phyloP scores from a whole-genome alignment of 768 basidiomycete species.

The Lentinus brumalis region DNA sequence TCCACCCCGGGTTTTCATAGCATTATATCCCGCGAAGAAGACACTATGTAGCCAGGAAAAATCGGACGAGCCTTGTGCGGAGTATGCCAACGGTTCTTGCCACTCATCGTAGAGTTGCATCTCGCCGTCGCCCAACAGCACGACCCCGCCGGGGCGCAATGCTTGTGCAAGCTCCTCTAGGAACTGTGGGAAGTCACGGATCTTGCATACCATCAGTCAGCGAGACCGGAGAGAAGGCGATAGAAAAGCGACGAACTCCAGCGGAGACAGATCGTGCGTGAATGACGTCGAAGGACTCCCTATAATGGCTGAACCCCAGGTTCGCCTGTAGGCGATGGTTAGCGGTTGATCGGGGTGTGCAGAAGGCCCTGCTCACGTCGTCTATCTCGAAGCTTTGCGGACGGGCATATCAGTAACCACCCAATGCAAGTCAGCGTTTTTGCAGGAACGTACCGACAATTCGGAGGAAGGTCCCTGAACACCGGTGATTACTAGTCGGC shows the following conservation, averaged over 20 bases:
- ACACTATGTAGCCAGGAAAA: conserved; percentile 32
- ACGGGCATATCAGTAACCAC: neutral
- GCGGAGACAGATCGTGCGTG: conserved; percentile 33
- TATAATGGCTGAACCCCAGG: conserved; percentile 37
- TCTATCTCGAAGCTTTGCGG: conserved; percentile 36
- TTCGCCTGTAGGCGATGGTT: conserved; percentile 27
- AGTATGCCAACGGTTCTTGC: conserved; percentile 26
- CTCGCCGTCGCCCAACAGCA: conserved; percentile 35
- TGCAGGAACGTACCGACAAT: conserved; percentile 30
- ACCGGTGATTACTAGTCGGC: neutral
- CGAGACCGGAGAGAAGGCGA: neutral
- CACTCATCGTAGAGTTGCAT: conserved; percentile 36
- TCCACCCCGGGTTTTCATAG: conserved; percentile 34
- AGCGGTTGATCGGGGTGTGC: neutral
- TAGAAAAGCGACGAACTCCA: conserved; percentile 27
- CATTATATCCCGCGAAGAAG: conserved; percentile 35
- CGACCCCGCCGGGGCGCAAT: conserved; percentile 34
- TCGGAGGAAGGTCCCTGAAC: conserved; percentile 28
- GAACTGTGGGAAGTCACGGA: conserved; percentile 32
- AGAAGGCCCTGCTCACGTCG: conserved; percentile 28
- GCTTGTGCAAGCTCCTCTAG: conserved; percentile 29
- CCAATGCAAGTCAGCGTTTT: neutral
- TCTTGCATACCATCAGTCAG: conserved; percentile 20
- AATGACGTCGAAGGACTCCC: conserved; percentile 33
- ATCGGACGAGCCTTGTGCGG: conserved; percentile 24